These are phyloP conservation scores for Lachnellula occidentalis DNA, from an alignment of 2,329 filamentous ascomycete genomes.

Conservation along the genomic window DNA sequence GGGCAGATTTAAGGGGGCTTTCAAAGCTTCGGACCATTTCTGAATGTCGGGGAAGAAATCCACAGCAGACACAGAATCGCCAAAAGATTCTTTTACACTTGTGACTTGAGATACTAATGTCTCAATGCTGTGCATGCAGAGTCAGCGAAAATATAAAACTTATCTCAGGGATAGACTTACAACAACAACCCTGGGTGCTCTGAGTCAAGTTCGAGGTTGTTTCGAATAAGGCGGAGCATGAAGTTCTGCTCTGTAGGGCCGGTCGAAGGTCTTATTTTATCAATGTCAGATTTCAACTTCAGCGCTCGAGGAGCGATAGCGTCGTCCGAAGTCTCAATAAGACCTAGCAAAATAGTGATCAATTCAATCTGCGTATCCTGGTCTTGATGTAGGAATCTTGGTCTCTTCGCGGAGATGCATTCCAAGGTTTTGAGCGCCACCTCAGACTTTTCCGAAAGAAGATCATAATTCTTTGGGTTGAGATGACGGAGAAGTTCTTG, in stretches of 20 bases:
- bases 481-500: conserved; percentile 27
- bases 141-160: conserved; percentile 11
- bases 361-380: conserved; percentile 45
- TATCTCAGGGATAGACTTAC: conserved; percentile 32
- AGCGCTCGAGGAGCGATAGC: conserved; percentile 18
- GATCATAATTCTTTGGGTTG: conserved; percentile 15
- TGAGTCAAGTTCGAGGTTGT: conserved; percentile 44
- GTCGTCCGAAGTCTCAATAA: conserved; percentile 46
- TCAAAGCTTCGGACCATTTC: conserved; percentile 61
- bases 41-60: conserved; percentile 58
- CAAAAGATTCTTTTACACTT: conserved; percentile 34
- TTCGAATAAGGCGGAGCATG: conserved; percentile 47
- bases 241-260: conserved; percentile 31
- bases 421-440: conserved; percentile 42
- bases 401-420: conserved; percentile 41
- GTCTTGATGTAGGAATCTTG: conserved; percentile 40
- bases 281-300: conserved; percentile 41
- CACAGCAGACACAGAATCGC: conserved; percentile 27
- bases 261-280: conserved; percentile 23
- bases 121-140: conserved; percentile 37
- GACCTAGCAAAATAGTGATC: conserved; percentile 46
- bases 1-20: conserved; percentile 44
- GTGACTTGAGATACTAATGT: conserved; percentile 48
- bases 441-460: conserved; percentile 5
- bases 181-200: conserved; percentile 43